phyloP scores from a whole-genome alignment of 768 basidiomycete genomes.

The Lentinus tigrinus region DNA sequence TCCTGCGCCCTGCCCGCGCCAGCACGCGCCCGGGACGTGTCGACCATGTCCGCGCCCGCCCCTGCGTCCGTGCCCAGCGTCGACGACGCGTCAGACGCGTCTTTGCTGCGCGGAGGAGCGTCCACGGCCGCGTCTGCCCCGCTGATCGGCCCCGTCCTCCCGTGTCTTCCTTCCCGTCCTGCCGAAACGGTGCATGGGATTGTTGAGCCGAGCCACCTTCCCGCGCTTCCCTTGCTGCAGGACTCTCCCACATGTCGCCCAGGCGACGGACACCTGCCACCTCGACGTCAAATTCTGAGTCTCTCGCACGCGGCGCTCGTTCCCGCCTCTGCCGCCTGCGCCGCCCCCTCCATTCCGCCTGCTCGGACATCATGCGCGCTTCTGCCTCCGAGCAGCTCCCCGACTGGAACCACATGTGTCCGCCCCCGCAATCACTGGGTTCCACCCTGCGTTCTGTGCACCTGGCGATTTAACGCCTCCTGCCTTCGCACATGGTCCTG shows the following conservation, averaged over 20 bases:
- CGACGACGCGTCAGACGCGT: slow-evolving; percentile 6
- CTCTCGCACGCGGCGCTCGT: background rate
- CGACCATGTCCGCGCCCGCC: background rate
- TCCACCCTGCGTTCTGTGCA: background rate
- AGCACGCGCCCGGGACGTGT: background rate
- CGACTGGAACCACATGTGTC: background rate
- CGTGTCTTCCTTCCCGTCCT: slow-evolving; percentile 2
- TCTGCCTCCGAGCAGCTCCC: background rate
- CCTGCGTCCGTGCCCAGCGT: background rate
- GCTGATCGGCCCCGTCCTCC: slow-evolving; percentile 17
- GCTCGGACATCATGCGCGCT: slow-evolving; percentile 14
- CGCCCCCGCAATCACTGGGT: background rate
- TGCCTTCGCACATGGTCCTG: background rate
- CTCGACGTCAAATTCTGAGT: background rate
- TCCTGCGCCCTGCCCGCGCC: background rate
- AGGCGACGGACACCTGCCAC: slow-evolving; percentile 20
- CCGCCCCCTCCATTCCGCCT: slow-evolving; percentile 1
- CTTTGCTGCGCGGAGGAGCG: background rate
- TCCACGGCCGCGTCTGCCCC: slow-evolving; percentile 12
- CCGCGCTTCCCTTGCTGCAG: slow-evolving; percentile 4
- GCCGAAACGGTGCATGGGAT: slow-evolving; percentile 4
- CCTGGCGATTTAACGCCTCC: background rate
- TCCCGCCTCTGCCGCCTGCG: background rate
- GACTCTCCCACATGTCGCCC: slow-evolving; percentile 4
- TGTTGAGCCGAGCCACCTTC: slow-evolving; percentile 7